Percentiles rank a stretch among this genome's conserved stretches.
phyloP scores from a whole-genome alignment of 371 early-diverging fungal genomes.

The Smittium culicis region DNA sequence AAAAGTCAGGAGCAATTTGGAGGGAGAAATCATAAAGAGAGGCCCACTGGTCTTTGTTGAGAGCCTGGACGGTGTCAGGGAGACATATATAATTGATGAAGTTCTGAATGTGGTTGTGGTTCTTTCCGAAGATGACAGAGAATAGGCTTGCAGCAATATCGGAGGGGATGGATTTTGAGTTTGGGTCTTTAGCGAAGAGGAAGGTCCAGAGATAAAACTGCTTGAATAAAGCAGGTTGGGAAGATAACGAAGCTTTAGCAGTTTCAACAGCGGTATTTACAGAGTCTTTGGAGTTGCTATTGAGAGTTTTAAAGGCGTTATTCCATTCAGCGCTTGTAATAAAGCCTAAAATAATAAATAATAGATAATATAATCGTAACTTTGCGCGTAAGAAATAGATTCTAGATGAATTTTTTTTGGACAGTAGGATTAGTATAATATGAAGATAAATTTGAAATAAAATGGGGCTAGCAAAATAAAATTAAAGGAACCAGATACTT shows the following conservation, averaged over 20 bases:
- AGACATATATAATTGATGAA: neutral
- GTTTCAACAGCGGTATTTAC: neutral
- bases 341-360: constrained; percentile 2
- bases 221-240: neutral
- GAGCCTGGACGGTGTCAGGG: constrained; percentile 11
- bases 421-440: too few species aligned
- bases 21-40: constrained; percentile 22
- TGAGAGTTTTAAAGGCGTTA: neutral
- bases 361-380: too few species aligned
- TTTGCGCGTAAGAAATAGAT: too few species aligned
- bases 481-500: neutral
- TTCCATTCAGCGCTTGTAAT: neutral
- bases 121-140: neutral
- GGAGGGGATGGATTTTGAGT: neutral
- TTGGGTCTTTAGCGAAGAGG: constrained; percentile 2
- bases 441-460: too few species aligned
- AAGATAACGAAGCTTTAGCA: neutral
- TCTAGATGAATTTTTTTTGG: too few species aligned
- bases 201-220: constrained; percentile 2
- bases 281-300: neutral
- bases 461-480: neutral
- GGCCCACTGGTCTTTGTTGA: constrained; percentile 29
- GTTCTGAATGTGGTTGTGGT: neutral
- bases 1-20: constrained; percentile 12
- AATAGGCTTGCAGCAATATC: neutral